Base-by-base conservation (phyloP, 1,139 yeast species). In the Candida tetrigidarum region DNA sequence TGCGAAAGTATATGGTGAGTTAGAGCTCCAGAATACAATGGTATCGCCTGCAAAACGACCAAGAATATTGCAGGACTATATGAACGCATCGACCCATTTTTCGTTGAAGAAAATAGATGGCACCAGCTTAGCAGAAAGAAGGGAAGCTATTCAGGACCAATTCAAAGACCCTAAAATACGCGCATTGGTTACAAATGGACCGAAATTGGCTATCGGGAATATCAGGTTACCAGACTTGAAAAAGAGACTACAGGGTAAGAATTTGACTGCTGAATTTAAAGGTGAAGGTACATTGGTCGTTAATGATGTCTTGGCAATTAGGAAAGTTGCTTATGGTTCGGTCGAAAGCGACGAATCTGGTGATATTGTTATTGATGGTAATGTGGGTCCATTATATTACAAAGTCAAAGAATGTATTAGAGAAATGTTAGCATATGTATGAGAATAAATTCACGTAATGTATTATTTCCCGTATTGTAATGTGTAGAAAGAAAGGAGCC, bases 221-320 rank as follows among this genome's bases (percentile, higher is more conserved):
- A 83, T 95, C 42, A 77, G 88, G 50, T 71, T 93, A 29, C 89
- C 96, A 0, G 96, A 91, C 54, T 71, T 93, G 46, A 85, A 88
- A 56, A 81, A 82, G 56, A 78, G 77, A 48, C 70, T 92, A 40
- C 65, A 77, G 23, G 71, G 74, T 15, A 66, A 69, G 42, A 86
- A 89, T 44, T 80, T 86, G 55, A 73, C 74, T 45, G 97, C 96
- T 0, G 97, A 92, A 58, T 90, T 93, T 62, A 83, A 87, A 59
- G 95, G 97, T 45, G 97, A 91, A 61, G 99, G 98, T 61, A 84
- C 92, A 0, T 69, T 93, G 42, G 96, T 92, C 7, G 87, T 96
- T 32, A 92, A 92, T 57, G 88, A 86, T 48, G 71, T 71, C 45
- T 79, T 93, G 20, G 85, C 92, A 1, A 81, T 93, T 7, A 72